Evolutionary conservation across 2,329 filamentous ascomycete genomes (phyloP).

Genomic region (Rhinocladiella similis): DNA sequence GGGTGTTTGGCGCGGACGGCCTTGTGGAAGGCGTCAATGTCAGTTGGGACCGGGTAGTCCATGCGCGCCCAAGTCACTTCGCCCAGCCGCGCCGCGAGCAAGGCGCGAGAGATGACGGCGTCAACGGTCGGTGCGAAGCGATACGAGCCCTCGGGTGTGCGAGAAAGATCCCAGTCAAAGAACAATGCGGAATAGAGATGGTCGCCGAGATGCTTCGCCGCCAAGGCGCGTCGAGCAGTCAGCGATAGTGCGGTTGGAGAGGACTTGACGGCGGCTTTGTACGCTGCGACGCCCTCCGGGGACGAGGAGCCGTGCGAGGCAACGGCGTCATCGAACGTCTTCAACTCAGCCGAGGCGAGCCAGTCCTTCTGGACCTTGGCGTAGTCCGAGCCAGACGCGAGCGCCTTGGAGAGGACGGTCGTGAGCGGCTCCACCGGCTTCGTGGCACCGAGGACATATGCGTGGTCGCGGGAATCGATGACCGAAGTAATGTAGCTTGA

Average conservation of each 20-base stretch:
- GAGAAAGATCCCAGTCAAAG: conserved; percentile 10
- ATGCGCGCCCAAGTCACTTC: conserved; percentile 14
- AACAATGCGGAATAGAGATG: not conserved
- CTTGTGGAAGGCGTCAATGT: conserved; percentile 9
- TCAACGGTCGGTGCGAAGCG: conserved; percentile 6
- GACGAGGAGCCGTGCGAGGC: not conserved
- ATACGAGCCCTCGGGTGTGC: conserved; percentile 8
- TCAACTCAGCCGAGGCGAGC: conserved; percentile 8
- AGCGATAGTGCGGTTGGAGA: not conserved
- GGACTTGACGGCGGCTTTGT: conserved; percentile 1
- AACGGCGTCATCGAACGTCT: conserved; percentile 11
- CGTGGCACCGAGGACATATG: conserved; percentile 7
- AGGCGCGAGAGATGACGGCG: conserved; percentile 6
- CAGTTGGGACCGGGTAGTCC: conserved; percentile 5
- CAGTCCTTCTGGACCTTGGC: conserved; percentile 1
- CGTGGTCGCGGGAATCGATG: conserved; percentile 11
- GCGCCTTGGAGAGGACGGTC: conserved; percentile 1
- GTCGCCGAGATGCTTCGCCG: not conserved
- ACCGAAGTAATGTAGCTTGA: conserved; percentile 10
- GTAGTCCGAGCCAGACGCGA: conserved; percentile 2
- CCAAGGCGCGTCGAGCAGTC: not conserved
- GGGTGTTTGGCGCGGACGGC: conserved; percentile 2
- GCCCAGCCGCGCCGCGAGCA: conserved; percentile 6
- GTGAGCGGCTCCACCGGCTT: conserved; percentile 8
- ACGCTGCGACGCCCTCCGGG: conserved; percentile 4